Evolutionary conservation across 768 basidiomycete genomes (phyloP).

Genomic region (Pluteus cervinus): DNA sequence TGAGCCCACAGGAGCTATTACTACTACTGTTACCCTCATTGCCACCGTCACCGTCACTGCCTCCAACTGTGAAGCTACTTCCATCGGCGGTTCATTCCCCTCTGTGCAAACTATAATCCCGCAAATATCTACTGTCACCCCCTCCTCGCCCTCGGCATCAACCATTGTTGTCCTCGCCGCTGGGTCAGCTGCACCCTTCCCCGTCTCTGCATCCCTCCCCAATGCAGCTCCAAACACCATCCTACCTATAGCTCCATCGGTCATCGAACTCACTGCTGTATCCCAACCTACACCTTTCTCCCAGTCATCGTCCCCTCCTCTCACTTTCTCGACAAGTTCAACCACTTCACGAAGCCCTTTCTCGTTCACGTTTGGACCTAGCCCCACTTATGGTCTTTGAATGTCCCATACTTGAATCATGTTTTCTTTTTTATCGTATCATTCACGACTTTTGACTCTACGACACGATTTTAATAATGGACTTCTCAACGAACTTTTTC

Average conservation of each 20-base stretch:
- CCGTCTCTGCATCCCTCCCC: too few species aligned
- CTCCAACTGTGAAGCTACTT: not conserved
- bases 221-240: too few species aligned
- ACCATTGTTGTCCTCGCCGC: conserved; percentile 1
- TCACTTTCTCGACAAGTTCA: conserved; percentile 16
- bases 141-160: not conserved
- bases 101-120: too few species aligned
- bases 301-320: conserved; percentile 21
- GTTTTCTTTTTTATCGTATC: too few species aligned
- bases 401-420: too few species aligned
- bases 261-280: conserved; percentile 4
- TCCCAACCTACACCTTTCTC: conserved; percentile 15
- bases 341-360: not conserved
- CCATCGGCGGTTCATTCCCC: not conserved
- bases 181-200: too few species aligned
- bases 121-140: not conserved
- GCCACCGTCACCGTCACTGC: conserved; percentile 7
- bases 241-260: too few species aligned
- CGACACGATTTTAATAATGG: too few species aligned
- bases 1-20: not conserved
- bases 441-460: too few species aligned
- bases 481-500: too few species aligned
- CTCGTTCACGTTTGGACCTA: not conserved
- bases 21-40: conserved; percentile 1
- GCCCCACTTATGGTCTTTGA: too few species aligned